Evolutionary conservation across 257 asterid species (phyloP), one percentile per base, ranked within the genome.

Genomic region (Primulina huaijiensis): DNA sequence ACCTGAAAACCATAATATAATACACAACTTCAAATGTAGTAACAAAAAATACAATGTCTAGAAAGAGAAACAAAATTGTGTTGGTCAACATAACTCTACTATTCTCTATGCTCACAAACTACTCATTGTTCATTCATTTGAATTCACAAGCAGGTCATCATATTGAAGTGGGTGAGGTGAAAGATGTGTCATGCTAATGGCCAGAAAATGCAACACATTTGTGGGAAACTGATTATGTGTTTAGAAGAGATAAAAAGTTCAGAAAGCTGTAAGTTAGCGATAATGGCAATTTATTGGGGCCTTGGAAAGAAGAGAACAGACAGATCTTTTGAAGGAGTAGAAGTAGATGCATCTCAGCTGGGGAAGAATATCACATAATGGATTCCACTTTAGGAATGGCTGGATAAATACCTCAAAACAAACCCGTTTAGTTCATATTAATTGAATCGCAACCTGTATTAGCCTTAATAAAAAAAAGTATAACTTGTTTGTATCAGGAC

Each of bases 1-100:
- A 78, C 89, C 99, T 94, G 88, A 73, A 80, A 61, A 81, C 64
- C 66, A 75, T 46, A 73, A 56, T 67, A 61, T 30, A 11, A 66
- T 52, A 63, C 67, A 66, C 9, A 60, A 23, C 14, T 66, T 61
- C 46, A 71, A 40, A 71, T 43, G 19, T 60, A 61, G 34, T 60
- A 61, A 67, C 37, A 70, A 38, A 38, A 56, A 75, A 59, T 2
- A 58, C 69, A 62, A 66, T 43, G 40, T 34, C 34, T 56, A 31
- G 19, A 53, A 35, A 19, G 16, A 71, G 53, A 50, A 38, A 50
- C 20, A 38, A 38, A 17, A 64, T 21, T 40, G 19, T 38, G 19
- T 53, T 55, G 72, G 27, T 66, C 34, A 50, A 35, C 33, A 59
- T 35, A 71, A 62, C 25, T 61, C 55, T 58, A 30, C 61, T 35